phyloP scores from a whole-genome alignment of 2,329 filamentous ascomycete species.

The Curvularia hawaiiensis region DNA sequence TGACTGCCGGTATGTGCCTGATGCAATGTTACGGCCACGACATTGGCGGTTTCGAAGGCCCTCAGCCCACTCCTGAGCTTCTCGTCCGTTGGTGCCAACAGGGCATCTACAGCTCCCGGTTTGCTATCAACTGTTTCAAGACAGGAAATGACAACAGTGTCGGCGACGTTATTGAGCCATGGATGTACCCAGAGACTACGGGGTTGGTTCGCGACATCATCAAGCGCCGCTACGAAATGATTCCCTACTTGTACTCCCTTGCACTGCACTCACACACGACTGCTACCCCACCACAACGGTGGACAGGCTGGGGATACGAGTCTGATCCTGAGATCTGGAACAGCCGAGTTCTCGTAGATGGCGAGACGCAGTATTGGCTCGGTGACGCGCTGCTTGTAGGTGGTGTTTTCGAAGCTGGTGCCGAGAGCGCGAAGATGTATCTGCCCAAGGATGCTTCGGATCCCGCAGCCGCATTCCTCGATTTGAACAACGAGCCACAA shows the following conservation, averaged over 20 bases:
- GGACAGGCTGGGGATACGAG: constrained; percentile 77
- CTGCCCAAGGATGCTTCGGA: constrained; percentile 57
- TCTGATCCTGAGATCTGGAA: constrained; percentile 68
- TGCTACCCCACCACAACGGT: constrained; percentile 69
- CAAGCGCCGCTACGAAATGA: constrained; percentile 71
- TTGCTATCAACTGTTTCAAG: constrained; percentile 81
- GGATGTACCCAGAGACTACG: constrained; percentile 74
- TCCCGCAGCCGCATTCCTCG: constrained; percentile 63
- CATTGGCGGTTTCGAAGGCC: constrained; percentile 76
- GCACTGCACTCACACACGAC: constrained; percentile 65
- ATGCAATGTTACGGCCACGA: constrained; percentile 75
- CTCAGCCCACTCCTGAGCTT: constrained; percentile 72
- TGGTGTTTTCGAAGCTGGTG: constrained; percentile 68
- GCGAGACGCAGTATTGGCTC: constrained; percentile 76
- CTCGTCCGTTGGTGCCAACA: constrained; percentile 76
- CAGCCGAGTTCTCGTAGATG: constrained; percentile 60
- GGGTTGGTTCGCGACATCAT: constrained; percentile 68
- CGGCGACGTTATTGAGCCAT: constrained; percentile 77
- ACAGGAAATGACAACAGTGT: constrained; percentile 69
- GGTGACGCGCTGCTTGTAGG: constrained; percentile 69
- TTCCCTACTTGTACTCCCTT: constrained; percentile 73
- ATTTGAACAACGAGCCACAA: constrained; percentile 67
- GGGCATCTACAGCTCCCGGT: constrained; percentile 71
- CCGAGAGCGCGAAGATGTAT: constrained; percentile 62
- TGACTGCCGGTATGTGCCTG: constrained; percentile 71